Evolutionary conservation across 805 yeast genomes (phyloP), one percentile per base, ranked within the genome.

Genomic region (Torulaspora microellipsoides): DNA sequence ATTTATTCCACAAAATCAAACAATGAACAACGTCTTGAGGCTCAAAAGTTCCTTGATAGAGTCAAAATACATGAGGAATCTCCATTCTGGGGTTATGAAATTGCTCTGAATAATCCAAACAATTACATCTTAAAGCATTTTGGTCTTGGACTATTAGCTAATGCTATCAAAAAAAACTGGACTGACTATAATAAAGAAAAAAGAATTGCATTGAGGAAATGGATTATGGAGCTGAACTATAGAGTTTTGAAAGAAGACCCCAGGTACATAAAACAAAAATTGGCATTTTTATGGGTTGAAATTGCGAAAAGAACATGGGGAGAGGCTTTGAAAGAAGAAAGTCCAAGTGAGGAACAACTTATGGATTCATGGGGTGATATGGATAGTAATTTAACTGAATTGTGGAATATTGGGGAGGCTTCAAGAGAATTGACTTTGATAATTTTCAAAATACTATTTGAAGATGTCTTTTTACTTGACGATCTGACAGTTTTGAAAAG

Each of bases 271-370:
- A 86, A 83, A 58, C 98, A 90, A 60, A 93, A 93, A 64, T 59
- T 90, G 32, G 95, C 97, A 11, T 83, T 78, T 51, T 66, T 93
- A 20, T 90, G 98, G 97, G 96, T 86, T 0, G 83, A 85, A 33
- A 71, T 93, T 7, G 95, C 96, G 9, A 93, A 93, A 59, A 74
- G 95, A 45, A 75, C 81, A 27, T 93, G 99, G 99, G 96, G 97
- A 13, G 71, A 77, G 31, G 80, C 76, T 47, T 65, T 85, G n/a
- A 72, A 64, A 46, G 59, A 55, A 25, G 59, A 55, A 13, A 46
- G 54, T 9, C 59, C 60, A 15, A 31, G 54, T 6, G 62, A 58
- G 32, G 71, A 73, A 42, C 81, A 80, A 41, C 65, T 75, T 27
- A 51, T 68, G 9, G 78, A 76, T 47, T 85, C 95, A 15, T 93